Evolutionary conservation across 352 stramenopile species (phyloP).

Genomic region (Phytophthora uliginosa): DNA sequence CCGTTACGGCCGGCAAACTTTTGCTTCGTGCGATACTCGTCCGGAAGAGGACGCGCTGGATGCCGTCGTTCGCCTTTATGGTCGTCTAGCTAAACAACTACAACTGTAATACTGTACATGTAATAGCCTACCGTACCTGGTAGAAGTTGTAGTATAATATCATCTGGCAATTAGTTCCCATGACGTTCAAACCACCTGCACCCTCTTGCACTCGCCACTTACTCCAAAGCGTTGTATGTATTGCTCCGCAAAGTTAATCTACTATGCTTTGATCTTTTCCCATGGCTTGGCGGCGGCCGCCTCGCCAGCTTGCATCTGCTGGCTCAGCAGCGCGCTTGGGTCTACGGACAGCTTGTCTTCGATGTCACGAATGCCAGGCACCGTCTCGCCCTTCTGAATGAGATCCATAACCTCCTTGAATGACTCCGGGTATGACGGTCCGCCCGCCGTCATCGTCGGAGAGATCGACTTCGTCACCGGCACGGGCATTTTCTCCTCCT

Average conservation of each 20-base stretch:
- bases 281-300: conserved; percentile 45
- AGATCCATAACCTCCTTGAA: conserved; percentile 84
- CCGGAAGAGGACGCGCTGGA: neutral
- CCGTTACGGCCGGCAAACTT: conserved; percentile 15
- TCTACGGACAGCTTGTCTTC: conserved; percentile 82
- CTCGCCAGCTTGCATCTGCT: conserved; percentile 33
- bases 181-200: conserved; percentile 19
- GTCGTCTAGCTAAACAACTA: no score
- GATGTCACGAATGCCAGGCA: conserved; percentile 81
- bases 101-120: no score
- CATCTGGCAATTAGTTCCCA: neutral
- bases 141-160: neutral
- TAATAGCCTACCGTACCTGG: neutral
- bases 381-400: conserved; percentile 75
- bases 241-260: neutral
- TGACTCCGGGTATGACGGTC: conserved; percentile 71
- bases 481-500: conserved; percentile 46
- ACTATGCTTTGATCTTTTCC: conserved; percentile 51
- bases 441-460: conserved; percentile 24
- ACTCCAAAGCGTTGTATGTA: conserved; percentile 11
- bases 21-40: conserved; percentile 1
- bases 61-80: conserved; percentile 4
- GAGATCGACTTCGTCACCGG: conserved; percentile 19
- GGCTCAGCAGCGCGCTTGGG: conserved; percentile 37
- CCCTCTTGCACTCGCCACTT: neutral